Conservation (phyloP, 2,329 filamentous ascomycete species). For the Rutstroemia sydowiana region DNA sequence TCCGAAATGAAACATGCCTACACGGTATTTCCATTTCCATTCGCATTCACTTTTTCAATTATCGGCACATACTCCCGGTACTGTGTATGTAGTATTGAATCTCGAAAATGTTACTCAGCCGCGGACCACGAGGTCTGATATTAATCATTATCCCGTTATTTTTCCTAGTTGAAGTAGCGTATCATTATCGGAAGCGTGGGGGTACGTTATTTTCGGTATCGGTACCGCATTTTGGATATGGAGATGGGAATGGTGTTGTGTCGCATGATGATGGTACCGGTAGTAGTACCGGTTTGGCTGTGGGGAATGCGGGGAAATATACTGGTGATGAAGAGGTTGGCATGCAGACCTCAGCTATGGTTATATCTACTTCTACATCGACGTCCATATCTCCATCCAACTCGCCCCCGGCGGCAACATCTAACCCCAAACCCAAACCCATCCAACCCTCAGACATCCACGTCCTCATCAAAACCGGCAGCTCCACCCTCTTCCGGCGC, state of each 20-base stretch:
- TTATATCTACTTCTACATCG: background rate
- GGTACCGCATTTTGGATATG: too few species aligned
- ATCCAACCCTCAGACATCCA: slow-evolving; percentile 8
- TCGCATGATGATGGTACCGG: background rate
- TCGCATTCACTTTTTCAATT: background rate
- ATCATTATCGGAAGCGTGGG: background rate
- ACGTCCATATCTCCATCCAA: slow-evolving; percentile 1
- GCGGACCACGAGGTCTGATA: slow-evolving; percentile 1
- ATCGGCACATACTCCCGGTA: background rate
- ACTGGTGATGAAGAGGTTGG: background rate
- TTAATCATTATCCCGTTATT: background rate
- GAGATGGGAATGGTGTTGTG: background rate
- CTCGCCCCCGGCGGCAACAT: too few species aligned
- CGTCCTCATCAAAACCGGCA: slow-evolving; percentile 13
- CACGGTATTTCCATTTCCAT: background rate
- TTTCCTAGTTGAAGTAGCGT: background rate
- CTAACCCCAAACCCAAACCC: background rate
- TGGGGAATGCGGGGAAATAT: background rate
- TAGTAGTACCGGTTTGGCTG: background rate
- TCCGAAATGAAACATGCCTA: background rate
- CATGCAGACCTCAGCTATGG: background rate
- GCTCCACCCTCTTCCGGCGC: slow-evolving; percentile 9
- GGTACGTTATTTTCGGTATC: too few species aligned
- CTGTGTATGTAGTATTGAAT: too few species aligned
- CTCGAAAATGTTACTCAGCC: background rate